Conservation (phyloP, 139 green algal genomes). For the Chlamydomonas incerta region DNA sequence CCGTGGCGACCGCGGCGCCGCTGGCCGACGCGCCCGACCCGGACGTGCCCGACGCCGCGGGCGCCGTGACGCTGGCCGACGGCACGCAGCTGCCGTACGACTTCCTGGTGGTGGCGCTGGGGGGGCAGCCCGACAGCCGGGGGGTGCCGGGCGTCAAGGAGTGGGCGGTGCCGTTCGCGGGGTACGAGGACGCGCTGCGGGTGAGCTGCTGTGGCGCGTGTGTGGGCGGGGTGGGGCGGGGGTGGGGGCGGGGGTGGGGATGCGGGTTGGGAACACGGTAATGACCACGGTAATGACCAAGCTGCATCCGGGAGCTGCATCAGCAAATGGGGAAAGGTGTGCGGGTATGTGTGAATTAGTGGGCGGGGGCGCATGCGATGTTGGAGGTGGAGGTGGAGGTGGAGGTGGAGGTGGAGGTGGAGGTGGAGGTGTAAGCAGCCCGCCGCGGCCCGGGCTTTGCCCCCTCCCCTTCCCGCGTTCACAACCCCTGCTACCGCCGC, state of each 20-base stretch:
- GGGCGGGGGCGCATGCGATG: too few species aligned
- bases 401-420: too few species aligned
- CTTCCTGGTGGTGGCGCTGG: conserved; percentile 91
- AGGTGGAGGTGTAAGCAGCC: too few species aligned
- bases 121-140: conserved; percentile 58
- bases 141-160: conserved; percentile 88
- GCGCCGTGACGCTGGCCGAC: conserved; percentile 67
- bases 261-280: too few species aligned
- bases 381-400: too few species aligned
- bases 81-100: conserved; percentile 84
- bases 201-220: conserved; percentile 28
- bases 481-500: too few species aligned
- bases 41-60: conserved; percentile 46
- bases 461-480: too few species aligned
- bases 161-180: conserved; percentile 84
- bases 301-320: neutral
- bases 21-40: neutral
- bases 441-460: too few species aligned
- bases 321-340: neutral
- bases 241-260: neutral
- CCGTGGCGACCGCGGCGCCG: neutral
- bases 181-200: conserved; percentile 78
- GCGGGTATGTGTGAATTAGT: too few species aligned
- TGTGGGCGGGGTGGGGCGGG: neutral
- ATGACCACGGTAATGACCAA: too few species aligned